Conservation (phyloP, 331 rosid species). For the Malus hybrid region DNA sequence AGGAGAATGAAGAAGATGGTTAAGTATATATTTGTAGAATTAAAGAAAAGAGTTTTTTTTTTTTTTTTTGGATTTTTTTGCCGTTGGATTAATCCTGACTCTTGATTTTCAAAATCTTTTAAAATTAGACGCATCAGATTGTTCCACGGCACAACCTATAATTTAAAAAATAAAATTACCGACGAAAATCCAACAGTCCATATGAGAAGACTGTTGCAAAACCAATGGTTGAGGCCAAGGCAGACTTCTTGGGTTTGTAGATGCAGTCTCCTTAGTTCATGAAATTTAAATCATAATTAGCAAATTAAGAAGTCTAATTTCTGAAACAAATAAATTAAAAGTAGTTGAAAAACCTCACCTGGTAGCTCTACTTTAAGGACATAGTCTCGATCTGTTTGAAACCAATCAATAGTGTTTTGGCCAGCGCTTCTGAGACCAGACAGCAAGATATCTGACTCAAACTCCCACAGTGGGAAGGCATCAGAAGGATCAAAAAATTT, state of each 20-base stretch:
- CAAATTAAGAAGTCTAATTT: not conserved
- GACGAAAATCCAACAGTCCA: too few relatives aligned
- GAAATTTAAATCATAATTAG: not conserved
- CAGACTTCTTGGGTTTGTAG: not conserved
- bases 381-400: conserved; percentile 55
- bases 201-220: too few relatives aligned
- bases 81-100: too few relatives aligned
- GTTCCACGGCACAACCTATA: too few relatives aligned
- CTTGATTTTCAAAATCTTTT: too few relatives aligned
- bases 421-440: conserved; percentile 48
- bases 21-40: too few relatives aligned
- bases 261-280: not conserved
- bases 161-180: too few relatives aligned
- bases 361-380: conserved; percentile 66
- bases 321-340: not conserved
- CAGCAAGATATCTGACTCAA: conserved; percentile 70
- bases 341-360: conserved; percentile 33
- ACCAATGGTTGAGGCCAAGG: too few relatives aligned
- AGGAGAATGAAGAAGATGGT: too few relatives aligned
- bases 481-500: conserved; percentile 95
- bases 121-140: too few relatives aligned
- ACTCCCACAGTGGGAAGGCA: conserved; percentile 95
- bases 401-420: conserved; percentile 69
- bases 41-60: too few relatives aligned
- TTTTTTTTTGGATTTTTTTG: too few relatives aligned